These are phyloP conservation scores for Candida silvatica DNA, from an alignment of 805 yeast species.

Conservation along the genomic window DNA sequence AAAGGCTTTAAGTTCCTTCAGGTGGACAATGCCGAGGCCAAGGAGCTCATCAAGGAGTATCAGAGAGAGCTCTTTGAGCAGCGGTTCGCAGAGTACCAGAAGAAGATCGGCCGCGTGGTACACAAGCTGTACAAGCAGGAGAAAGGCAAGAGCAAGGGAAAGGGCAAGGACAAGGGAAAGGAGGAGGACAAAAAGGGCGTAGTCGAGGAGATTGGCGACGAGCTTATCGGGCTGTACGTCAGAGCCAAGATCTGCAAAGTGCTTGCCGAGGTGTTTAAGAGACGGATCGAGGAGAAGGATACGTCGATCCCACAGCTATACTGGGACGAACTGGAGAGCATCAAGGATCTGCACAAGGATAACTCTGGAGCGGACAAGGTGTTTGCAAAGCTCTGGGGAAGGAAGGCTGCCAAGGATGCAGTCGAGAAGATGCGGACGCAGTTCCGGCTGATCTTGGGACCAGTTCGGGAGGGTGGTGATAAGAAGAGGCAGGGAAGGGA, in stretches of 20 bases:
- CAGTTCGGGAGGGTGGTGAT: slow-evolving; percentile 14
- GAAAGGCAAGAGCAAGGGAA: slow-evolving; percentile 6
- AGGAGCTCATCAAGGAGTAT: slow-evolving; percentile 33
- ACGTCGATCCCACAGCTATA: slow-evolving; percentile 27
- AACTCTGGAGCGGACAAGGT: slow-evolving; percentile 37
- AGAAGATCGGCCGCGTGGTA: slow-evolving; percentile 32
- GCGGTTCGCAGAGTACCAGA: slow-evolving; percentile 38
- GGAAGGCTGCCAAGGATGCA: slow-evolving; percentile 28
- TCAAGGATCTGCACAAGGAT: slow-evolving; percentile 29
- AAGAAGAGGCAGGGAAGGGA: slow-evolving; percentile 7
- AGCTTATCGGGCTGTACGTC: slow-evolving; percentile 4
- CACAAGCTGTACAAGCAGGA: slow-evolving; percentile 9
- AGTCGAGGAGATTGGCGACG: slow-evolving; percentile 2
- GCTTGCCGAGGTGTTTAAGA: slow-evolving; percentile 7
- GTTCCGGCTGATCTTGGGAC: slow-evolving; percentile 19
- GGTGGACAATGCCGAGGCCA: slow-evolving; percentile 32
- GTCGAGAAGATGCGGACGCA: slow-evolving; percentile 17
- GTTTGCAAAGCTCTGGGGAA: slow-evolving; percentile 40
- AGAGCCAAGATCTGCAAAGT: slow-evolving; percentile 15
- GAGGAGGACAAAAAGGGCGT: neutral
- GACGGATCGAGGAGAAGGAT: slow-evolving; percentile 7
- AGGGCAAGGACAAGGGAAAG: neutral
- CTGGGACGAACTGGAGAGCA: slow-evolving; percentile 21
- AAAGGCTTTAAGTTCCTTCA: slow-evolving; percentile 29
- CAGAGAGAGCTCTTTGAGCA: slow-evolving; percentile 37